A percentile compares a stretch with the other conserved stretches of the same genome.
phyloP scores from a whole-genome alignment of 2,329 filamentous ascomycete species.

The Ceratocystis variospora region DNA sequence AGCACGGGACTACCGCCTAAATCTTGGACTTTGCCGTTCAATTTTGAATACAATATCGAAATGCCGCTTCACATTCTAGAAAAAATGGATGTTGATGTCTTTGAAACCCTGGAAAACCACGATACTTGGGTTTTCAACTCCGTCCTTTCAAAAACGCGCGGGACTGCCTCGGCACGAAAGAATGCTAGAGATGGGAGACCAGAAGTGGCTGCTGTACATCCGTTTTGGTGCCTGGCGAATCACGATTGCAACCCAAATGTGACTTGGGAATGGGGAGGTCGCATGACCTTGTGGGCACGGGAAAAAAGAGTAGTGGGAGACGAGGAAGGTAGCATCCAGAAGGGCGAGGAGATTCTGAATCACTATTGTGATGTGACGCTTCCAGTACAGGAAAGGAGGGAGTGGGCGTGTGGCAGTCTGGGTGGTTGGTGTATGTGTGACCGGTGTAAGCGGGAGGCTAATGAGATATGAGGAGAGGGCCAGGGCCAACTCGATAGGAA shows the following conservation, averaged over 20 bases:
- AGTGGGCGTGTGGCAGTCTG: conserved; percentile 77
- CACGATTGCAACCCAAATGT: conserved; percentile 95
- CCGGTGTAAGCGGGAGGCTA: conserved; percentile 62
- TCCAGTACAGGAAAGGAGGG: conserved; percentile 63
- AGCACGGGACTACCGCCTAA: conserved; percentile 33
- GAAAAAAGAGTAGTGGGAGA: conserved; percentile 41
- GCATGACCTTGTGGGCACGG: conserved; percentile 56
- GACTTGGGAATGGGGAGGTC: conserved; percentile 79
- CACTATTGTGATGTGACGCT: conserved; percentile 86
- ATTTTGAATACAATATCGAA: conserved; percentile 61
- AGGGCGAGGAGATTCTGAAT: conserved; percentile 75
- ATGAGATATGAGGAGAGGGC: conserved; percentile 18
- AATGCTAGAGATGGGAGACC: conserved; percentile 65
- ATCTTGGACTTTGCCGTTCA: conserved; percentile 60
- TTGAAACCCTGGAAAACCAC: conserved; percentile 41
- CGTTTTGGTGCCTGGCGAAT: conserved; percentile 91
- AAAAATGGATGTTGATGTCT: conserved; percentile 74
- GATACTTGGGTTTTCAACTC: conserved; percentile 83
- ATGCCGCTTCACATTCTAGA: conserved; percentile 64
- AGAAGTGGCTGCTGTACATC: conserved; percentile 85
- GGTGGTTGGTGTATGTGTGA: conserved; percentile 81
- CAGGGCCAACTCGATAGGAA: too few relatives aligned
- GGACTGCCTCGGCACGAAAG: conserved; percentile 76
- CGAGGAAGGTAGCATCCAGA: conserved; percentile 47
- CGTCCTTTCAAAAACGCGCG: conserved; percentile 81